A percentile compares a stretch with the other conserved stretches of the same genome.
Evolutionary conservation across 176 grass and related monocot genomes (phyloP).

Genomic region (Aegilops longissima): DNA sequence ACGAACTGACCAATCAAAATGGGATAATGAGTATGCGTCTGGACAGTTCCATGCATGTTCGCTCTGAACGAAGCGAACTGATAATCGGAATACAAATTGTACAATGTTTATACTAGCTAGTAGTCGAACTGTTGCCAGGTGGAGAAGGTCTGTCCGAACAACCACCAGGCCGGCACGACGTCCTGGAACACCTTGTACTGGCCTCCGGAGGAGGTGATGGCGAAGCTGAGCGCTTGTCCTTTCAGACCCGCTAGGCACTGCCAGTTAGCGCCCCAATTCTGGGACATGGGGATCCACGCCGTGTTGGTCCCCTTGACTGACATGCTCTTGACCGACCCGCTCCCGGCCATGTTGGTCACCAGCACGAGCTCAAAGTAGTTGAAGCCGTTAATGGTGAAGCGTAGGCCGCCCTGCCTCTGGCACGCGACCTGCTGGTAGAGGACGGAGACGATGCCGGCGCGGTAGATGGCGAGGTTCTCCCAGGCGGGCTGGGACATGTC

Average conservation of each 20-base stretch:
- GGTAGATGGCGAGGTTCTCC: conserved; percentile 29
- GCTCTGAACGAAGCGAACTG: not conserved
- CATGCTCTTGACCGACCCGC: conserved; percentile 28
- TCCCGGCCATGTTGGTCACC: conserved; percentile 45
- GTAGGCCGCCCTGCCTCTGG: conserved; percentile 28
- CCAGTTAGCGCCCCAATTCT: conserved; percentile 67
- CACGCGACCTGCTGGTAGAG: conserved; percentile 49
- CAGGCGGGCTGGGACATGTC: conserved; percentile 56
- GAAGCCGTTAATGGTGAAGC: conserved; percentile 43
- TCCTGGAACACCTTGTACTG: conserved; percentile 36
- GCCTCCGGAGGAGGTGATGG: conserved; percentile 33
- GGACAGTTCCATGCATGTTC: too few relatives aligned
- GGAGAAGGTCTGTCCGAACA: conserved; percentile 50
- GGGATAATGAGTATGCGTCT: not conserved
- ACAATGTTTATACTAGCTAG: not conserved
- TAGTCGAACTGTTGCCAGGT: conserved; percentile 36
- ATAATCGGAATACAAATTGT: not conserved
- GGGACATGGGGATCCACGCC: conserved; percentile 29
- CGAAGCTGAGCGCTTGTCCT: conserved; percentile 48
- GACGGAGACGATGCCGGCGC: conserved; percentile 44
- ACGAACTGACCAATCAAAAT: not conserved
- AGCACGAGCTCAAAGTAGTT: conserved; percentile 54
- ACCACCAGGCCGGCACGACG: conserved; percentile 32
- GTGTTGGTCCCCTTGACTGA: conserved; percentile 15
- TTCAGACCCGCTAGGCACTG: not conserved